A percentile compares a stretch with the other conserved stretches of the same genome.
These are phyloP conservation scores for Murraya koenigii DNA, from an alignment of 345 rosid genomes.

Conservation along the genomic window DNA sequence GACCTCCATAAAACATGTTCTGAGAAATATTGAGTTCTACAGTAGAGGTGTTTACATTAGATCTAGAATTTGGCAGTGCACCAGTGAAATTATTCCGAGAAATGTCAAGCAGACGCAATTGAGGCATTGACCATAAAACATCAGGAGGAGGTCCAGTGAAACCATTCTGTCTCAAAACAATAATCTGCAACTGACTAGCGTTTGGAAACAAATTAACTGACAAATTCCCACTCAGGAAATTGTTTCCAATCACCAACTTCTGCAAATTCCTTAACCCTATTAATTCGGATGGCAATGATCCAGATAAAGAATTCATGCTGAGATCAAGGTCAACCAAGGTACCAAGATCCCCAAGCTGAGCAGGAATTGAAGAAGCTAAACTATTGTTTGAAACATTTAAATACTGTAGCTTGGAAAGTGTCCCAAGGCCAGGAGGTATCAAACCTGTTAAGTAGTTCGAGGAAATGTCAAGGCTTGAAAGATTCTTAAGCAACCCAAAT, in stretches of 20 bases:
- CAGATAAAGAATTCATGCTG: constrained; percentile 63
- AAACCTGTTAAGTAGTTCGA: constrained; percentile 62
- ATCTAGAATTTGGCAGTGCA: constrained; percentile 42
- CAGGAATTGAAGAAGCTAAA: constrained; percentile 65
- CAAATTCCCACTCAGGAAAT: constrained; percentile 54
- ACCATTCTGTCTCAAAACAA: constrained; percentile 50
- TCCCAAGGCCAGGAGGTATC: constrained; percentile 60
- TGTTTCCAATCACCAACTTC: constrained; percentile 55
- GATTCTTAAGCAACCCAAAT: constrained; percentile 52
- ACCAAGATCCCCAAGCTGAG: constrained; percentile 64
- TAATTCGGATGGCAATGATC: constrained; percentile 60
- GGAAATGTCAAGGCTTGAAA: constrained; percentile 68
- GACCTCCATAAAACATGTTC: constrained; percentile 72
- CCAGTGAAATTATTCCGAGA: constrained; percentile 83
- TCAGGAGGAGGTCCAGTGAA: constrained; percentile 59
- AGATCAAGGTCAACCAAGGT: constrained; percentile 79
- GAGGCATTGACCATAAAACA: constrained; percentile 57
- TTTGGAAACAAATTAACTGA: constrained; percentile 48
- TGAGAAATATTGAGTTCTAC: constrained; percentile 59
- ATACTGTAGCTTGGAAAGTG: constrained; percentile 47
- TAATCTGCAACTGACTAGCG: constrained; percentile 54
- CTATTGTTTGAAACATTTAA: constrained; percentile 76
- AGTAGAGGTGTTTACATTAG: constrained; percentile 31
- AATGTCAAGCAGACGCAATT: constrained; percentile 55
- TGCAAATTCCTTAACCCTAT: constrained; percentile 59